A percentile compares a stretch with the other conserved stretches of the same genome.
Evolutionary conservation across 768 basidiomycete genomes (phyloP).

Genomic region (Coprinopsis cinerea): DNA sequence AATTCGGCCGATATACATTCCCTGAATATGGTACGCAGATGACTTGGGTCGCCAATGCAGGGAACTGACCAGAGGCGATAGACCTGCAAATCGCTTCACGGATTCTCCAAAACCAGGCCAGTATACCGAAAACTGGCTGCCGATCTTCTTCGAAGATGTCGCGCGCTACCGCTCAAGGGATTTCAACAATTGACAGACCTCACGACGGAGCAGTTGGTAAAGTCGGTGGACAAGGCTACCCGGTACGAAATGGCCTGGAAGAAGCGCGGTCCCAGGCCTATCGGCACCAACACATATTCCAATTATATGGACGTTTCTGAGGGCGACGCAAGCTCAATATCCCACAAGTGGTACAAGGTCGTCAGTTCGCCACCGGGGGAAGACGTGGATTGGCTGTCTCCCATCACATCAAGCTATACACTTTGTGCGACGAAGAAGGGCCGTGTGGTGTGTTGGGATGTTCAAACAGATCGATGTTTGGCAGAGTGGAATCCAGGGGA

Average conservation of each 20-base stretch:
- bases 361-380: constrained; percentile 61
- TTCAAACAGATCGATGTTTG: constrained; percentile 51
- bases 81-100: constrained; percentile 58
- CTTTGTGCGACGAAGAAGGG: constrained; percentile 76
- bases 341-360: constrained; percentile 56
- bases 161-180: constrained; percentile 62
- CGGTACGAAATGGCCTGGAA: constrained; percentile 61
- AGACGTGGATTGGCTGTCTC: constrained; percentile 72
- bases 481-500: constrained; percentile 65
- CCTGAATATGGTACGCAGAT: constrained; percentile 51
- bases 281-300: constrained; percentile 29
- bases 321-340: constrained; percentile 3
- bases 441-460: constrained; percentile 74
- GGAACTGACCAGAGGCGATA: constrained; percentile 21
- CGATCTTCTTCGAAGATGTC: constrained; percentile 57
- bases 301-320: constrained; percentile 32
- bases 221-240: constrained; percentile 56
- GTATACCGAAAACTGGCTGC: constrained; percentile 63
- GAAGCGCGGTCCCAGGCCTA: constrained; percentile 49
- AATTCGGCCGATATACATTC: constrained; percentile 54
- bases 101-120: constrained; percentile 58
- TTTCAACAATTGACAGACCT: constrained; percentile 67
- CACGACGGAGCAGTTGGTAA: constrained; percentile 53
- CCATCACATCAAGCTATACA: constrained; percentile 69
- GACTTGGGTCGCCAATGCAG: neutral